A percentile compares a stretch with the other conserved stretches of the same genome.
Conservation (phyloP, 345 rosid species). For the Eucalyptus curtisii region DNA sequence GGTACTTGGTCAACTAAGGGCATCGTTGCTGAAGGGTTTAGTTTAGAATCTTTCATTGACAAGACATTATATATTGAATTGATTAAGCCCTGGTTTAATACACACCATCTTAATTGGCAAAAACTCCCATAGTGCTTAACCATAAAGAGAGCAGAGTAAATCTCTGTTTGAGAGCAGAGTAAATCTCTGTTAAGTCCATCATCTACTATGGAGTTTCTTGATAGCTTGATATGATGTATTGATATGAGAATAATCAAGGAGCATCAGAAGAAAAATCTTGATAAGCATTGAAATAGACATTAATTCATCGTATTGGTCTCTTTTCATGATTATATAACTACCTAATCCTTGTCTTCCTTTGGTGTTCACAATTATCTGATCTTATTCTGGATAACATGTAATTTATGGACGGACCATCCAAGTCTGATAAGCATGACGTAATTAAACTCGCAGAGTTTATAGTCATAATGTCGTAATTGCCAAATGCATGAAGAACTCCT, state of each 20-base stretch:
- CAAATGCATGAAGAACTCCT: not conserved
- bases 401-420: not conserved
- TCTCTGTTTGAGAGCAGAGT: not conserved
- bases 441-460: not conserved
- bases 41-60: not conserved
- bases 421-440: not conserved
- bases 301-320: not conserved
- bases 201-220: not conserved
- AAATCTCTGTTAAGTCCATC: not conserved
- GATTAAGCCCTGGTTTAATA: not conserved
- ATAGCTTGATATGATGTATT: not conserved
- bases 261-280: not conserved
- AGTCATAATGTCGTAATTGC: not conserved
- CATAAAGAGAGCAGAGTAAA: not conserved
- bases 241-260: not conserved
- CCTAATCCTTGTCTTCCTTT: not conserved
- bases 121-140: not conserved
- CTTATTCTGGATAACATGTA: not conserved
- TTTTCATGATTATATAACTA: not conserved
- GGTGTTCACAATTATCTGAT: not conserved
- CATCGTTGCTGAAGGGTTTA: not conserved
- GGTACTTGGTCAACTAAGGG: not conserved
- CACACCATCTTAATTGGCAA: not conserved
- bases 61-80: not conserved
- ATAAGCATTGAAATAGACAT: not conserved